A percentile compares a stretch with the other conserved stretches of the same genome.
Evolutionary conservation across 345 rosid species (phyloP).

Genomic region (Erodium maritimum): DNA sequence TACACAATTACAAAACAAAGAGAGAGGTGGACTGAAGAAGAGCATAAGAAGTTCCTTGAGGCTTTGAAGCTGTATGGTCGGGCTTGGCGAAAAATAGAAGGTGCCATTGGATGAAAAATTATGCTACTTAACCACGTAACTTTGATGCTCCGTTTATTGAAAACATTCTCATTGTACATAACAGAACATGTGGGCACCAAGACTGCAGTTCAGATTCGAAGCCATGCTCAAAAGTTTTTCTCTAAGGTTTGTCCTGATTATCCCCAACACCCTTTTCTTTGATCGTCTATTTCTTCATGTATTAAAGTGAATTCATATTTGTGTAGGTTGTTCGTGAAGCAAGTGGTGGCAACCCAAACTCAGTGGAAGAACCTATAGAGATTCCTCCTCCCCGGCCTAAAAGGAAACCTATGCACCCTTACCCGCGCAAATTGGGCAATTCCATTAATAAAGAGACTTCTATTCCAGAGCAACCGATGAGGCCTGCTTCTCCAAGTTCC

Average conservation of each 20-base stretch:
- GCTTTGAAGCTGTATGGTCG: conserved; percentile 66
- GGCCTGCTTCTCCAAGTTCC: conserved; percentile 36
- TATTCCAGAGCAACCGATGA: conserved; percentile 15
- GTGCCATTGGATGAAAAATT: conserved; percentile 16
- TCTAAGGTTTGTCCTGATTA: conserved; percentile 41
- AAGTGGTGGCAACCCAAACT: conserved; percentile 23
- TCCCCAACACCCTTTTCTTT: too few species aligned
- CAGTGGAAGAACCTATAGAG: conserved; percentile 48
- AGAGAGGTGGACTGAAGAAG: conserved; percentile 84
- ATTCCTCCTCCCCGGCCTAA: conserved; percentile 89
- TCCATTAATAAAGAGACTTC: conserved; percentile 13
- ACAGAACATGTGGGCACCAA: conserved; percentile 72
- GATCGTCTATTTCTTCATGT: too few species aligned
- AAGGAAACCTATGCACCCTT: conserved; percentile 68
- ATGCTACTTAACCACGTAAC: neutral
- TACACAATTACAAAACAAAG: conserved; percentile 76
- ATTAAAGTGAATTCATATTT: too few species aligned
- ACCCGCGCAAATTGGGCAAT: conserved; percentile 54
- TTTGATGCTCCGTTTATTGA: neutral
- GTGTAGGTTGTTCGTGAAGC: conserved; percentile 48
- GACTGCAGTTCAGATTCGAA: conserved; percentile 86
- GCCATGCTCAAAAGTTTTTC: conserved; percentile 93
- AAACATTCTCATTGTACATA: conserved; percentile 6
- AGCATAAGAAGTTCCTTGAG: conserved; percentile 68
- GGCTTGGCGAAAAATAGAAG: conserved; percentile 72